Evolutionary conservation across 2,329 filamentous ascomycete species (phyloP), one percentile per base, ranked within the genome.

Genomic region (Drechslera avenae): DNA sequence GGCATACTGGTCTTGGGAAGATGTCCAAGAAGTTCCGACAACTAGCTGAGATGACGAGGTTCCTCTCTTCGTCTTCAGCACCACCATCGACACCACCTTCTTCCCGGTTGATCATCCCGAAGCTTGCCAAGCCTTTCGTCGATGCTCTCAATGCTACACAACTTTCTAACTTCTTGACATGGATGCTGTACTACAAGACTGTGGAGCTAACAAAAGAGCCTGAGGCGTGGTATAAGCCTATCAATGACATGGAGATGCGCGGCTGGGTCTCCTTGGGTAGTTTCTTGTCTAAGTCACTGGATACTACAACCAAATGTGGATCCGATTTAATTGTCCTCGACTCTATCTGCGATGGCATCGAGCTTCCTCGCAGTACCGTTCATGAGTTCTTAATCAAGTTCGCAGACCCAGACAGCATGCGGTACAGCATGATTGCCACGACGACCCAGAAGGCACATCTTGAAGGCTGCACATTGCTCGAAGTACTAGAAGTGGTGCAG

Each of bases 131-230:
- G 28, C 36, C 57, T 18, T 68, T 67, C 46, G 56, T 53, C 19
- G 56, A 60, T 14, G 39, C 50, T 3, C 23, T 68, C 7, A 61
- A 47, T 12, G 19, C 47, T 1, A 33, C 32, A 2, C 36, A 54
- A n/a, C 39, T 68, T 5, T 64, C 55, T 23, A 35, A 66, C 18
- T 63, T 69, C 39, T 28, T 67, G 9, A 33, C 50, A 9, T 67
- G 60, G 64, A 63, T 59, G 36, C 30, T 66, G 10, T 63, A 63
- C 44, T 56, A 63, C 35, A 65, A 68, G 26, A 19, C 62, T 16
- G 60, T 66, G 6, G 51, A 62, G 21, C 40, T 61, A 19, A 60
- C 62, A 17, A 54, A 59, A 2, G 43, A 50, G 5, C 59, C 61
- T 3, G 19, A 46, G 2, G 10, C 33, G 18, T 68, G 60, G 62